phyloP scores from a whole-genome alignment of 208 protist species.

The Trypanosoma scelopori region DNA sequence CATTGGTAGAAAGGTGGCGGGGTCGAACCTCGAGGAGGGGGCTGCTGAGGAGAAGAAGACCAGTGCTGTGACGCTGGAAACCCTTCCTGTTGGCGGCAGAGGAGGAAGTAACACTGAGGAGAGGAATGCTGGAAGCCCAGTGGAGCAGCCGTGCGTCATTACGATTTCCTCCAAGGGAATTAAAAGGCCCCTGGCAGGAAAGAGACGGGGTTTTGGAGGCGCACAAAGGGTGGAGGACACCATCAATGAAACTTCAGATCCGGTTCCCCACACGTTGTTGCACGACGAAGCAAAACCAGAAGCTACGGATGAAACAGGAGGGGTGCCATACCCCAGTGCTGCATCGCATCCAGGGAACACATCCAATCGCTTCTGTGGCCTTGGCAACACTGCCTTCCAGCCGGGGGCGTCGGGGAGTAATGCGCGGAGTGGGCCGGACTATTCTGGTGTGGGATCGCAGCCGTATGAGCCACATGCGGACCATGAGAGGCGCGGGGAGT shows the following conservation, averaged over 20 bases:
- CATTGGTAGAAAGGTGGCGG: conserved; percentile 6
- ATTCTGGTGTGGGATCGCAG: conserved; percentile 58
- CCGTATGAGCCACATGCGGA: conserved; percentile 42
- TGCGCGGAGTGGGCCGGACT: conserved; percentile 52
- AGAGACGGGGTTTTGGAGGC: conserved; percentile 63
- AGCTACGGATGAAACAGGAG: not conserved
- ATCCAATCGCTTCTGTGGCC: conserved; percentile 20
- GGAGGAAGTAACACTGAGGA: conserved; percentile 14
- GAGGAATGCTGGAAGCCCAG: conserved; percentile 27
- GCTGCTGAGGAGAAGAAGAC: not conserved
- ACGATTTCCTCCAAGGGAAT: conserved; percentile 13
- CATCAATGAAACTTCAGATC: conserved; percentile 50
- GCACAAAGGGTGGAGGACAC: conserved; percentile 41
- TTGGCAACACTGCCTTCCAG: conserved; percentile 21
- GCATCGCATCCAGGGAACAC: not conserved
- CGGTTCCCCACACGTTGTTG: conserved; percentile 58
- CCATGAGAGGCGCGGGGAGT: conserved; percentile 8
- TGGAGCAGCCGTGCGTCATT: conserved; percentile 29
- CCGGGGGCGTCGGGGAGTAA: not conserved
- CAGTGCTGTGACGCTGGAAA: no score
- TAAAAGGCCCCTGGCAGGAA: conserved; percentile 29
- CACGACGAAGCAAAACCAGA: conserved; percentile 35
- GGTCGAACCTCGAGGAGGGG: conserved; percentile 5
- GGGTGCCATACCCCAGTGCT: not conserved
- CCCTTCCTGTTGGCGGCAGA: no score